Conservation (phyloP, 192 early-diverging fungal genomes). For the Umbelopsis isabellina region DNA sequence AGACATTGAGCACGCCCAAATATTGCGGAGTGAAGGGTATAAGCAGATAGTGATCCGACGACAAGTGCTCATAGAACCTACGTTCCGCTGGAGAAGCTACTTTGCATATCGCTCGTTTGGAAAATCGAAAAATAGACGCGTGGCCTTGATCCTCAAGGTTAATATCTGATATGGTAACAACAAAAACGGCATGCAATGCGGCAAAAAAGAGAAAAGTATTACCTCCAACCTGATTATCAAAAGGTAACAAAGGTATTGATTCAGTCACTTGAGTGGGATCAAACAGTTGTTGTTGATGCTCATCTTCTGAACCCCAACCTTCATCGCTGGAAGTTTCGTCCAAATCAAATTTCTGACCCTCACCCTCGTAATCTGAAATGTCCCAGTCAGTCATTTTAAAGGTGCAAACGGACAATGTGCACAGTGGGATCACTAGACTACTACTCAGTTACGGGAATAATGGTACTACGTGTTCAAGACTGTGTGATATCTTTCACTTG, state of each 20-base stretch:
- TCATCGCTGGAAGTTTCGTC: not conserved
- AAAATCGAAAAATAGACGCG: conserved; percentile 93
- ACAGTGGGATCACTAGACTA: not conserved
- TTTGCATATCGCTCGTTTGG: conserved; percentile 96
- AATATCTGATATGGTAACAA: not conserved
- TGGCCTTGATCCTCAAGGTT: conserved; percentile 46
- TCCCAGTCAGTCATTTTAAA: conserved; percentile 27
- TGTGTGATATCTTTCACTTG: conserved; percentile 12
- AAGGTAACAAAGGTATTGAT: conserved; percentile 74
- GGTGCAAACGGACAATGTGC: conserved; percentile 7
- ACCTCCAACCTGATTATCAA: conserved; percentile 92
- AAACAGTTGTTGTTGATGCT: conserved; percentile 20
- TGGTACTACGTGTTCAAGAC: not conserved
- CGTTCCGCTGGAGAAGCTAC: conserved; percentile 84
- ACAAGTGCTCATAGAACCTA: conserved; percentile 89
- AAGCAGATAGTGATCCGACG: conserved; percentile 73
- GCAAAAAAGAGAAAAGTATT: not conserved
- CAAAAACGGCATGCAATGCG: not conserved
- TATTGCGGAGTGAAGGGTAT: conserved; percentile 91
- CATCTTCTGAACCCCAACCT: not conserved
- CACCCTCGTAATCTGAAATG: conserved; percentile 25
- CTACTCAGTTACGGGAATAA: conserved; percentile 1
- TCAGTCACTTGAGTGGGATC: conserved; percentile 38
- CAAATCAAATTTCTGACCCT: conserved; percentile 11
- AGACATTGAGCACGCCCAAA: conserved; percentile 93